Base-by-base conservation (phyloP, 2,329 filamentous ascomycete species). In the Fusarium transvaalense region DNA sequence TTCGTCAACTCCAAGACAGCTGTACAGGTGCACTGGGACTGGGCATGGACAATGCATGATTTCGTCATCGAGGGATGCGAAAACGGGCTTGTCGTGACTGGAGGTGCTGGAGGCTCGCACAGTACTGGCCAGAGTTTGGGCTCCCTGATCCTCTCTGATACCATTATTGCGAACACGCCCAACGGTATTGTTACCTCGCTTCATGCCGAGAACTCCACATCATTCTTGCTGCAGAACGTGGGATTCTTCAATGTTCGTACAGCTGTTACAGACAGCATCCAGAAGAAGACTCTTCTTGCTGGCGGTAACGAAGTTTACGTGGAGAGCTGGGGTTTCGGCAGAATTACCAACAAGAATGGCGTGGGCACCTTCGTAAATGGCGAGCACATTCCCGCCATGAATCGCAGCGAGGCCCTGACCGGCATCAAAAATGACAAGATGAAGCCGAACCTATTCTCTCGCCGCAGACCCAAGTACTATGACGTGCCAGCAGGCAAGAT, bases 21-120 rank as follows among this genome's bases (percentile, higher is more conserved):
- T 42, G 87, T 92, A 55, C 88, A 85, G 74, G 86, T 91, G 78
- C 86, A 90, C 70, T 93, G 91, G 91, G 86, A 91, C 78, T 93
- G 91, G 91, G 86, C 86, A 32, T 93, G 89, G 88, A 54, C 51
- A 13, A 45, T 54, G 51, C 39, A 54, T 88, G 86, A 85, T 23
- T 76, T 92, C 29, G 82, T 77, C 32, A 85, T 92, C 77, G 84
- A 86, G 75, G 83, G 89, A 74, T 90, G 88, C 74, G 79, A 79
- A 12, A 82, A 90, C 38, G 90, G 89, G 12, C 80, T 92, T 58
- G 90, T 78, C 31, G 60, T 71, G 25, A 39, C 51, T 41, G 54
- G 53, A 23, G 59, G 56, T 27, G 51, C 42, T 41, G 54, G 55
- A 52, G 66, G 62, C 6, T n/a, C 37, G 19, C 56, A 46, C 25